Evolutionary conservation across 768 basidiomycete species (phyloP), one percentile per base, ranked within the genome.

Genomic region (Termitomyces sp.): DNA sequence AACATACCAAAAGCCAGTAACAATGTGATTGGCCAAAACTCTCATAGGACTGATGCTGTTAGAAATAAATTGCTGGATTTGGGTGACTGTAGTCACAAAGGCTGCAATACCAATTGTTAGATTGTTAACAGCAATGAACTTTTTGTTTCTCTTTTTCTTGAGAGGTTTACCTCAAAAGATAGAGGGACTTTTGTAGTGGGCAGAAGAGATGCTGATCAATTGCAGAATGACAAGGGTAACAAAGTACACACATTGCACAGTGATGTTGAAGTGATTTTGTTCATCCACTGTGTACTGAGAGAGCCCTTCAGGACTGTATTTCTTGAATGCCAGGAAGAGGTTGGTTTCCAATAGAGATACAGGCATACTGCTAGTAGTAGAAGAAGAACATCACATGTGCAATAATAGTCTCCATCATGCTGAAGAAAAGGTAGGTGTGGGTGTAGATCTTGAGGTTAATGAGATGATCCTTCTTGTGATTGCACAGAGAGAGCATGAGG

Each of bases 201-300:
- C 72, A 10, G 77, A 66, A 16, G 79, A 75, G 18, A 79, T 67
- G 34, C 56, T 70, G 4, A 77, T 76, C 42, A 72, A 79, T 58
- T 79, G 77, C 18, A 79, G 64, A 57, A 79, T 72, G 42, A 81
- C 80, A 64, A 81, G 72, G 18, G 79, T 79, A 3, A 61, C 60
- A 13, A 61, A 64, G 37, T 64, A 64, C 12, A 61, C 57, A 59
- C 80, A 77, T 58, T 81, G 76, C 20, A 79, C 79, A 0, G 70
- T 70, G 48, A 63, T 66, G 52, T 77, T 75, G 53, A 78, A 73
- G 2, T 65, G 51, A 0, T 54, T 60, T n/a, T 78, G 67, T 36
- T 75, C 66, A 0, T 57, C 67, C 3, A 24, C 18, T 0, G 74
- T 57, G 51, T 68, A 70, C 3, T 72, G 73, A 36, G 74, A 49